phyloP scores from a whole-genome alignment of 805 yeast species.

The Candida nonsorbophila region DNA sequence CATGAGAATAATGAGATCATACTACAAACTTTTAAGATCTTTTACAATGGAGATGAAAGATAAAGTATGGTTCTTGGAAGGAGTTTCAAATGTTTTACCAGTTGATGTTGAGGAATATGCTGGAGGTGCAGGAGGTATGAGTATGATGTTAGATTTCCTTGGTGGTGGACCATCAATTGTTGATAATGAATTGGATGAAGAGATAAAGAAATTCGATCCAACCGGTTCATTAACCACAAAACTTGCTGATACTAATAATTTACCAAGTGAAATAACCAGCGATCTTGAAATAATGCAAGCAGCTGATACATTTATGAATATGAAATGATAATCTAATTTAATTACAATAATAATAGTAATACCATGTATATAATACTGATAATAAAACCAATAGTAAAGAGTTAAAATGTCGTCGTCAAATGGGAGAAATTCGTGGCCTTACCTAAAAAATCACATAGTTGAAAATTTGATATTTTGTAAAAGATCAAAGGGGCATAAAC shows the following conservation, averaged over 20 bases:
- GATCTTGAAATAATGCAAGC: slow-evolving; percentile 48
- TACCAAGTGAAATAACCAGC: slow-evolving; percentile 52
- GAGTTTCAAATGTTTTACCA: slow-evolving; percentile 82
- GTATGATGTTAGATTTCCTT: slow-evolving; percentile 82
- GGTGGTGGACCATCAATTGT: slow-evolving; percentile 58
- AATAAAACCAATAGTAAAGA: no score
- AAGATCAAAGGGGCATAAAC: no score
- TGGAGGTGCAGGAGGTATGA: slow-evolving; percentile 85
- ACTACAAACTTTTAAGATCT: slow-evolving; percentile 73
- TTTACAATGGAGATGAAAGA: slow-evolving; percentile 86
- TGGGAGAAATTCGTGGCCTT: no score
- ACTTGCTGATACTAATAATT: slow-evolving; percentile 47
- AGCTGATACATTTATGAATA: slow-evolving; percentile 36
- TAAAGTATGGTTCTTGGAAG: slow-evolving; percentile 90
- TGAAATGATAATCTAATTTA: no score
- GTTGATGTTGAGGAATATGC: slow-evolving; percentile 88
- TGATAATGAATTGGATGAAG: slow-evolving; percentile 34
- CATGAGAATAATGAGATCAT: slow-evolving; percentile 85
- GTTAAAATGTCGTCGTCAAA: no score
- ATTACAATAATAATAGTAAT: no score
- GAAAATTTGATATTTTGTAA: no score
- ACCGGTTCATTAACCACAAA: slow-evolving; percentile 41
- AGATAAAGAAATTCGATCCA: slow-evolving; percentile 37
- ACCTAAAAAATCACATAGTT: no score
- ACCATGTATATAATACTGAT: no score